Evolutionary conservation across 257 asterid species (phyloP).

Genomic region (Oldenlandia corymbosa): DNA sequence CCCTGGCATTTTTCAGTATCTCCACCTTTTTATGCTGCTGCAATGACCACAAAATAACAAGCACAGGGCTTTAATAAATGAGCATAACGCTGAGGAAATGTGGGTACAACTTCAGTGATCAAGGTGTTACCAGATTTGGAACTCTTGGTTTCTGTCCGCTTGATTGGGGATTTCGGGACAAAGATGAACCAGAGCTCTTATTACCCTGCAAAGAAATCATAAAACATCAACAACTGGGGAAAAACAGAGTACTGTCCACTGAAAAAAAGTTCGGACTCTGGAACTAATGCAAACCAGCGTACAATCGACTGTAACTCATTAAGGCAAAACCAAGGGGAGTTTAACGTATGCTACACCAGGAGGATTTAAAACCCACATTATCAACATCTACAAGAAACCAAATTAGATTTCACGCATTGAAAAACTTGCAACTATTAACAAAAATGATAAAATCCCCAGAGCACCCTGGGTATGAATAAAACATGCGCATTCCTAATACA

Average conservation of each 20-base stretch:
- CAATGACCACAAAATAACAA: conserved; percentile 16
- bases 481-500: not conserved
- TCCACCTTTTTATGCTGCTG: conserved; percentile 66
- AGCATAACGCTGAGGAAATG: too few species aligned
- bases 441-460: not conserved
- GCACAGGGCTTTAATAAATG: conserved; percentile 6
- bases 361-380: not conserved
- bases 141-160: conserved; percentile 33
- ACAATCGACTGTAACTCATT: not conserved
- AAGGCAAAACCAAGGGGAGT: not conserved
- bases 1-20: conserved; percentile 73
- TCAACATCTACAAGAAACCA: not conserved
- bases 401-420: not conserved
- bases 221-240: not conserved
- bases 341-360: not conserved
- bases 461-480: not conserved
- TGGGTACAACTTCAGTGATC: not conserved
- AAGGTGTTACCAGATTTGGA: conserved; percentile 48
- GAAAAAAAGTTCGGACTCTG: not conserved
- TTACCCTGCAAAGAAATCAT: conserved; percentile 35
- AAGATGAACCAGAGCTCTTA: conserved; percentile 42
- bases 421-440: not conserved
- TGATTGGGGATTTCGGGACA: conserved; percentile 39
- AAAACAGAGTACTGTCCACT: too few species aligned
- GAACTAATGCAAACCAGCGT: not conserved